Base-by-base conservation (phyloP, 495 filamentous ascomycete species). In the Physcia stellaris region DNA sequence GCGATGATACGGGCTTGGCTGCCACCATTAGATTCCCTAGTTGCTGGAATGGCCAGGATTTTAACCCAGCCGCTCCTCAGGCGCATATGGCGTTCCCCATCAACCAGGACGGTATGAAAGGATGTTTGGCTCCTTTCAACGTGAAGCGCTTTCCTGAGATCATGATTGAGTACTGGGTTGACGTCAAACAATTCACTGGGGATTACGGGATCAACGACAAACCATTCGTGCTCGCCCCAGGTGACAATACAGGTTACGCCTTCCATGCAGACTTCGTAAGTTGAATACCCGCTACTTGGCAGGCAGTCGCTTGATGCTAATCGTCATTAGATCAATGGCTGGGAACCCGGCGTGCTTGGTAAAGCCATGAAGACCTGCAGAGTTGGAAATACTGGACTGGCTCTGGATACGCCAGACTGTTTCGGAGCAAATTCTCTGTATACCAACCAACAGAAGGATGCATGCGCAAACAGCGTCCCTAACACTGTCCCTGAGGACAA, bases 201-300 rank as follows among this genome's bases (percentile, higher is more conserved):
- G 28, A 44, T 6, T 38, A 37, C 19, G 41, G 35, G 15, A 19
- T 12, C 6, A 22, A 44, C 19, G 13, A 17, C 6, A 20, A 16
- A 12, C 47, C 47, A 15, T 50, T 38, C 39, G 47, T 50, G 49
- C 57, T 55, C 37, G 61, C 54, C 5, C 38, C 37, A 12, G 64
- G 64, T 17, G 66, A 71, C 44, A 43, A 56, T 0, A 62, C 54
- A 6, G 66, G 64, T 24, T 67, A 60, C 40, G 61, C 56, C 22
- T 67, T 70, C 34, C 80, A 84, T 56, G 77, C 67, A 24, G 79
- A 84, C 56, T 83, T 84, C 56, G 59, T 83, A 42, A 75, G 80
- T 45, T 75, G 52, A 56, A 43, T 64, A 34, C 53, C 52, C 11
- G 34, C 24, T 10, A 31, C 31, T 6, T 23, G 1, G n/a, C 23